Conservation (phyloP, 2,329 filamentous ascomycete genomes). For the Biscogniauxia mediterranea region DNA sequence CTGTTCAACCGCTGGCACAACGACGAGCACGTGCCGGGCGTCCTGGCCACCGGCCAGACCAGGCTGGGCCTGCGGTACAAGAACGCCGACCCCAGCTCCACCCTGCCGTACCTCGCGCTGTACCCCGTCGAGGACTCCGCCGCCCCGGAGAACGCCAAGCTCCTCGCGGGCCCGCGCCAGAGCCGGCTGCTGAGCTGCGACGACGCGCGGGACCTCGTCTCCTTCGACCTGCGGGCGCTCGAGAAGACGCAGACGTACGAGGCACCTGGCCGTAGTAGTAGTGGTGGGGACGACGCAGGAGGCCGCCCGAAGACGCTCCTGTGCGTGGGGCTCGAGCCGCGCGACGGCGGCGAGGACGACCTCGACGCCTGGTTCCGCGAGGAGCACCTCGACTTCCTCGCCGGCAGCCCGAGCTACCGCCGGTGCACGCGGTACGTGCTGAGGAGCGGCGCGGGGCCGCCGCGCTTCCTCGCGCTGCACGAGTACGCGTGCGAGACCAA, state of each 20-base stretch:
- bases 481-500: slow-evolving; percentile 6
- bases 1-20: slow-evolving; percentile 11
- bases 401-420: slow-evolving; percentile 1
- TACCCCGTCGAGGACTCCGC: slow-evolving; percentile 8
- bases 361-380: slow-evolving; percentile 7
- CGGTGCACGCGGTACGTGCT: slow-evolving; percentile 9
- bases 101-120: slow-evolving; percentile 8
- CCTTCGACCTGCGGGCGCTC: slow-evolving; percentile 6
- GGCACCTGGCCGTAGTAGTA: neutral
- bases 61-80: slow-evolving; percentile 14
- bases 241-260: slow-evolving; percentile 9
- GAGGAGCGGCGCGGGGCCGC: slow-evolving; percentile 1
- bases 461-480: slow-evolving; percentile 6
- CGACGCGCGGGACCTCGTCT: slow-evolving; percentile 2
- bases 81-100: neutral
- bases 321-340: slow-evolving; percentile 6
- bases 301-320: neutral
- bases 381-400: slow-evolving; percentile 3
- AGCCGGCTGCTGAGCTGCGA: slow-evolving; percentile 6
- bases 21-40: slow-evolving; percentile 3
- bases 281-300: neutral
- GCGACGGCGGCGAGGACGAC: slow-evolving; percentile 2
- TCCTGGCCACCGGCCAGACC: slow-evolving; percentile 3
- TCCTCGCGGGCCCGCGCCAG: too few species aligned
- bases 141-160: neutral